A percentile compares a stretch with the other conserved stretches of the same genome.
phyloP scores from a whole-genome alignment of 768 basidiomycete genomes.

The Mycena amicta region DNA sequence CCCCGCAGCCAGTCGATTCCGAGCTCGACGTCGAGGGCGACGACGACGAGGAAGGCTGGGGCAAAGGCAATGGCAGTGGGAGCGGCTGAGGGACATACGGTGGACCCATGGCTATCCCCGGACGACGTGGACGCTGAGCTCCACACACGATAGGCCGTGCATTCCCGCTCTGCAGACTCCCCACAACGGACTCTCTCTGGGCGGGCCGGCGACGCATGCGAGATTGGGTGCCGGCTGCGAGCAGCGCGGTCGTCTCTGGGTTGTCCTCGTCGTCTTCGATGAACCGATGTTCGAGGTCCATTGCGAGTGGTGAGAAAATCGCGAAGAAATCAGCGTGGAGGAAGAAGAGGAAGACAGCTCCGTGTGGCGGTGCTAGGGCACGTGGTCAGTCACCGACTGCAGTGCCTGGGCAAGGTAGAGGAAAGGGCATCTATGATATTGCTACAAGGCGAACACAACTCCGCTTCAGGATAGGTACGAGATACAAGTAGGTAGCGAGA shows the following conservation, averaged over 20 bases:
- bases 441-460: too few species aligned
- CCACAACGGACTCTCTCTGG: not conserved
- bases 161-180: not conserved
- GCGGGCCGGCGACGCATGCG: not conserved
- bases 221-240: not conserved
- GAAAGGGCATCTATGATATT: too few species aligned
- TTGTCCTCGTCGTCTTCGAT: not conserved
- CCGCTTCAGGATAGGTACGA: not conserved
- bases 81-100: not conserved
- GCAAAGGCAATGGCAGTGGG: not conserved
- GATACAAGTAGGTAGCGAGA: not conserved
- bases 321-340: too few species aligned
- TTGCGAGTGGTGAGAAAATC: too few species aligned
- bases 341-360: too few species aligned
- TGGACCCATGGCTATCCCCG: not conserved
- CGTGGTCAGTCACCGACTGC: too few species aligned
- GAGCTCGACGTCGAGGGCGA: not conserved
- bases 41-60: not conserved
- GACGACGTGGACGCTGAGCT: not conserved
- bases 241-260: not conserved
- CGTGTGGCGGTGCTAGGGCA: too few species aligned
- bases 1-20: not conserved
- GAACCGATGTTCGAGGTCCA: not conserved
- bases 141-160: not conserved
- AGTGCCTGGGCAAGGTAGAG: too few species aligned